Evolutionary conservation across 208 protist species (phyloP).

Genomic region (Leishmania gerbilli): DNA sequence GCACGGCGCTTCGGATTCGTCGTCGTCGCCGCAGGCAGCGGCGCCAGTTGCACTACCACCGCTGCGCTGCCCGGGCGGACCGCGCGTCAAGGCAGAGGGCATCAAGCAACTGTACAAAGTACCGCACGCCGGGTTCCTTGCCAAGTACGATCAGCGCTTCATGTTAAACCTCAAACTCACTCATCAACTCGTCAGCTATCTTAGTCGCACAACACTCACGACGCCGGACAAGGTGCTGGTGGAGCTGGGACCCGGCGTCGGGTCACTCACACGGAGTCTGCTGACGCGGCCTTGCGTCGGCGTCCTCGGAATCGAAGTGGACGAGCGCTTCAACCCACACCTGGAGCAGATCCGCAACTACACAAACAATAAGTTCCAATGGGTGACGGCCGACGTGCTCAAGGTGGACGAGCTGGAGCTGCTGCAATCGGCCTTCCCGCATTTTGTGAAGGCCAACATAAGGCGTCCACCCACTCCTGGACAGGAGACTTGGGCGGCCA

Average conservation of each 20-base stretch:
- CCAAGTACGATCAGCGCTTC: slow-evolving; percentile 90
- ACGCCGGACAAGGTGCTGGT: slow-evolving; percentile 83
- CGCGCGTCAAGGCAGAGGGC: slow-evolving; percentile 73
- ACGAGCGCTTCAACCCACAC: slow-evolving; percentile 81
- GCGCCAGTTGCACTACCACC: slow-evolving; percentile 45
- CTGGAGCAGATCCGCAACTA: slow-evolving; percentile 81
- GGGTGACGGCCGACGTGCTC: slow-evolving; percentile 86
- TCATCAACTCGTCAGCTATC: slow-evolving; percentile 70
- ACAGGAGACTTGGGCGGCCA: background rate
- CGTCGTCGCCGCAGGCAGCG: background rate
- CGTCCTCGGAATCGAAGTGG: slow-evolving; percentile 80
- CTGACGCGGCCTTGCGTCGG: slow-evolving; percentile 82
- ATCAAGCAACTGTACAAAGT: slow-evolving; percentile 90
- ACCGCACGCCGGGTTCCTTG: slow-evolving; percentile 78
- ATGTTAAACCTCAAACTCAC: slow-evolving; percentile 90
- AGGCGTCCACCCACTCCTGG: slow-evolving; percentile 27
- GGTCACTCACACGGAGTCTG: slow-evolving; percentile 83
- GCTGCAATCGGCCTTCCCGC: slow-evolving; percentile 50
- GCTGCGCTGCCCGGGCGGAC: slow-evolving; percentile 83
- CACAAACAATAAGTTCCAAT: slow-evolving; percentile 87
- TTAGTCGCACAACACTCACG: slow-evolving; percentile 66
- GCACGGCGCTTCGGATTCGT: slow-evolving; percentile 1
- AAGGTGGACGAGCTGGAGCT: slow-evolving; percentile 74
- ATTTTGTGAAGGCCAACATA: slow-evolving; percentile 57
- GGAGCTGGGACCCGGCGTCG: slow-evolving; percentile 84